Percentiles rank a stretch among this genome's conserved stretches.
These are phyloP conservation scores for Pleoardoris graminearum DNA, from an alignment of 2,329 filamentous ascomycete species.

Conservation along the genomic window DNA sequence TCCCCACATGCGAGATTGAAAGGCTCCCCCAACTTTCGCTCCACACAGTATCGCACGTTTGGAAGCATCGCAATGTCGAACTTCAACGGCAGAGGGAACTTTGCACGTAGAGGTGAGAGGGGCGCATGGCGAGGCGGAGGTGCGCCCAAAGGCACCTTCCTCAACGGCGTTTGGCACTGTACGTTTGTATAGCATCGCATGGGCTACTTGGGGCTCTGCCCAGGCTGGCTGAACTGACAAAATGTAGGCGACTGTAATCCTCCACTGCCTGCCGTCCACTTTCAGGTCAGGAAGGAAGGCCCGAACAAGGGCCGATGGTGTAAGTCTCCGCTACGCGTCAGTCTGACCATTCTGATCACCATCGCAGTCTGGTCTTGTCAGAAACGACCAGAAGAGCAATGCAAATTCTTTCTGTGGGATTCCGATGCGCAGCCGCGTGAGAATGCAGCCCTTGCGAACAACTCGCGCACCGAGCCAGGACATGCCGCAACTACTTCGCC, in stretches of 20 bases:
- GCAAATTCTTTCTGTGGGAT: conserved; percentile 63
- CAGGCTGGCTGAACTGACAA: conserved; percentile 19
- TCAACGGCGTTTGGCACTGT: conserved; percentile 36
- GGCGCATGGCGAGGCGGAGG: conserved; percentile 5
- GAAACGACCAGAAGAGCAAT: conserved; percentile 51
- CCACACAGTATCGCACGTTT: background rate
- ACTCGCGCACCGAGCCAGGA: conserved; percentile 52
- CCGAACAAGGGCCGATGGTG: conserved; percentile 60
- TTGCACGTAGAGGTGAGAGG: background rate
- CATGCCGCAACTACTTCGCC: conserved; percentile 23
- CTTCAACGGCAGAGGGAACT: conserved; percentile 8
- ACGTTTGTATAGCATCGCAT: background rate
- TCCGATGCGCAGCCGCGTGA: conserved; percentile 57
- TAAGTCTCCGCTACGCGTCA: conserved; percentile 16
- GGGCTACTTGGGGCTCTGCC: too few relatives aligned
- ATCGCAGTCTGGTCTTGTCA: conserved; percentile 60
- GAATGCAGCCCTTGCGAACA: conserved; percentile 51
- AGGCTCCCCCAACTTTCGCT: background rate
- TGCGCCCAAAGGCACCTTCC: conserved; percentile 23
- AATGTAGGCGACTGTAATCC: conserved; percentile 57
- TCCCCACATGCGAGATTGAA: background rate
- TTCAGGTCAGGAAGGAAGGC: conserved; percentile 61
- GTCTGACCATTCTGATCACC: background rate
- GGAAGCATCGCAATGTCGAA: conserved; percentile 25
- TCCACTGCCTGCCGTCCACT: conserved; percentile 57